Base-by-base conservation (phyloP, 169 alveolate genomes). In the Amoebophrya sp. region DNA sequence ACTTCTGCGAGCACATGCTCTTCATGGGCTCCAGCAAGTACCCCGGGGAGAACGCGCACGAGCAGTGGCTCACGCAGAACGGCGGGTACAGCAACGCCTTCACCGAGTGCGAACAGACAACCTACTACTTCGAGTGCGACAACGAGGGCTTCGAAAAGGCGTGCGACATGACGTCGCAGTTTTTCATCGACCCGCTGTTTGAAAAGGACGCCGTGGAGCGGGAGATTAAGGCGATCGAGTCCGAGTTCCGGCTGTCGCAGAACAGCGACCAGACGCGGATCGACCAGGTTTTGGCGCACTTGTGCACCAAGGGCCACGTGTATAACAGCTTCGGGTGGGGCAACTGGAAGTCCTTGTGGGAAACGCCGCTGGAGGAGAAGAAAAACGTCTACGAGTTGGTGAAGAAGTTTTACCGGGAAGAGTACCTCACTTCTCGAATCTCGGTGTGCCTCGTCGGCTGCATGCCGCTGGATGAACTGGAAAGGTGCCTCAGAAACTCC, bases 1-100 rank as follows among this genome's bases (percentile, higher is more conserved):
- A 95, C 94, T 96, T 95, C 95, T 94, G 96, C 77, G 99, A 97
- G 91, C 99, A 97, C 94, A 96, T 97, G 98, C 92, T 96, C 55
- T 96, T 96, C 91, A 93, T 97, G 96, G 99, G 93, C 54, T 94
- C 96, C 77, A 91, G 92, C 83, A 95, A 94, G 92, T 95, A 94
- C 92, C 97, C 98, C 23, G 95, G 93, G 23, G 97, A 96, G 93
- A 94, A 93, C 77, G 92, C 94, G 53, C 96, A 95, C 92, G 91
- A 94, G 18, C 89, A 95, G 77, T 96, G 92, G 89, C 93, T 97
- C 29, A 47, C 94, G n/a, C 94, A 95, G 92, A 95, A 97, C 91
- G 97, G 97, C 39, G 99, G 99, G 14, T 40, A 53, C 91, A 95
- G 97, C 47, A 97, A 97, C 93, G 98, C 99, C 77, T 95, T 93